phyloP scores from a whole-genome alignment of 495 filamentous ascomycete genomes.

The Bryoglossum gracile region DNA sequence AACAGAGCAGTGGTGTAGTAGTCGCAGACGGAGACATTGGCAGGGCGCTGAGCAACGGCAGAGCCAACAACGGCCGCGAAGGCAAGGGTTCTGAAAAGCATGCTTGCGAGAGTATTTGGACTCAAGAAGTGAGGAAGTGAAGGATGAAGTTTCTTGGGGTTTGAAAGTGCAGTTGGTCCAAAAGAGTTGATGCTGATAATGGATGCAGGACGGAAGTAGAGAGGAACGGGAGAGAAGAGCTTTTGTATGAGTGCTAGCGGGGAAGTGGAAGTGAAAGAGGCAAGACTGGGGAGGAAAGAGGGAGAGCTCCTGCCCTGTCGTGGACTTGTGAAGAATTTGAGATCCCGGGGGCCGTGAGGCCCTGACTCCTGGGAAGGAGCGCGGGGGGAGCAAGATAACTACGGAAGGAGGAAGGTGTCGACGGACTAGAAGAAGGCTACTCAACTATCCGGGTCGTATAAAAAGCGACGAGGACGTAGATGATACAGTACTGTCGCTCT shows the following conservation, averaged over 20 bases:
- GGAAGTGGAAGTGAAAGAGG: neutral
- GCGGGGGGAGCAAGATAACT: neutral
- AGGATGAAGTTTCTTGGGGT: neutral
- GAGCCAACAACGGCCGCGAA: slow-evolving; percentile 20
- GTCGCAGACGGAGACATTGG: slow-evolving; percentile 45
- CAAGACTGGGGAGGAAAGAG: neutral
- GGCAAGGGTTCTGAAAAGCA: slow-evolving; percentile 24
- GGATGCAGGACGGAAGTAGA: slow-evolving; percentile 3
- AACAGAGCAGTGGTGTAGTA: slow-evolving; percentile 47
- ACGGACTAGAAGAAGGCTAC: neutral
- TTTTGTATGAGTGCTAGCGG: neutral
- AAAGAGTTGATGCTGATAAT: slow-evolving; percentile 1
- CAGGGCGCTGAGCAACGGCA: slow-evolving; percentile 36
- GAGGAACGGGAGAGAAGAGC: slow-evolving; percentile 6
- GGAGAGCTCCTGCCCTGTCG: no score
- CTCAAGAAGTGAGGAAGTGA: neutral
- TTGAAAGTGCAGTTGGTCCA: neutral
- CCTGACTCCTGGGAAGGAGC: neutral
- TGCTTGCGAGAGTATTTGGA: slow-evolving; percentile 11
- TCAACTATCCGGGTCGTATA: neutral
- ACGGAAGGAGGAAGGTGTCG: neutral
- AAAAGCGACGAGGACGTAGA: neutral
- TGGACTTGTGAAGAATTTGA: no score
- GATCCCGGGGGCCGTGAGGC: neutral
- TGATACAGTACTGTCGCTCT: neutral